Evolutionary conservation across 1,284 basidiomycete genomes (phyloP), one percentile per base, ranked within the genome.

Genomic region (Neonothopanus nambi): DNA sequence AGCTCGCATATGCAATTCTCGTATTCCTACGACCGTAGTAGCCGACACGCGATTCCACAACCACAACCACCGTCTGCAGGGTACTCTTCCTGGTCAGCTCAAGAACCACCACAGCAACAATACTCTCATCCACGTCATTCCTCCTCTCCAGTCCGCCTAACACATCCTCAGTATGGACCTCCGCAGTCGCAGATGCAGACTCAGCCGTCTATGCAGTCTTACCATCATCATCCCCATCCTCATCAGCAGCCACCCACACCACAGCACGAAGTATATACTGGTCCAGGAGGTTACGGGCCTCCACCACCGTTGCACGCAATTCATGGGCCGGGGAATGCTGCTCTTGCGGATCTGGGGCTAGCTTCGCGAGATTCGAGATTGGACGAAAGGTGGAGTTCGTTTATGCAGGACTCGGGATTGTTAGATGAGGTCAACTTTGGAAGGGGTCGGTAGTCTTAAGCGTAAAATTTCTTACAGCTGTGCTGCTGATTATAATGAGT

Each of bases 341-440:
- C 78, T 38, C 65, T 84, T 15, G 74, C 76, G 0, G 75, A 79
- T 45, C 68, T 84, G 2, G 82, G 82, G 5, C 60, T 85, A 18
- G 77, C 78, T 1, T 64, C 80, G 5, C 70, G 78, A 9, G 80
- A 80, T 59, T 81, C 82, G 33, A 66, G 78, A 23, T 61, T 84
- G 33, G 80, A 81, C 53, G 79, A 81, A 58, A 68, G 78, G 28
- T 84, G 82, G 83, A 77, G 77, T 46, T 76, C 75, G 21, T 84
- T 85, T 55, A 82, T 84, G 78, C 72, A 75, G 7, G 77, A 82
- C 44, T 78, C 78, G 3, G 77, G 81, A 0, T 59, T 78, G 7
- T 59, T 78, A 45, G 75, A 33, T 33, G 30, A 33, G 13, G 30
- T 9, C 3, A 55, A 63, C 43, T 65, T 49, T 43, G 48, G 44